Conservation (phyloP, 768 basidiomycete genomes). For the Mycena belliarum region DNA sequence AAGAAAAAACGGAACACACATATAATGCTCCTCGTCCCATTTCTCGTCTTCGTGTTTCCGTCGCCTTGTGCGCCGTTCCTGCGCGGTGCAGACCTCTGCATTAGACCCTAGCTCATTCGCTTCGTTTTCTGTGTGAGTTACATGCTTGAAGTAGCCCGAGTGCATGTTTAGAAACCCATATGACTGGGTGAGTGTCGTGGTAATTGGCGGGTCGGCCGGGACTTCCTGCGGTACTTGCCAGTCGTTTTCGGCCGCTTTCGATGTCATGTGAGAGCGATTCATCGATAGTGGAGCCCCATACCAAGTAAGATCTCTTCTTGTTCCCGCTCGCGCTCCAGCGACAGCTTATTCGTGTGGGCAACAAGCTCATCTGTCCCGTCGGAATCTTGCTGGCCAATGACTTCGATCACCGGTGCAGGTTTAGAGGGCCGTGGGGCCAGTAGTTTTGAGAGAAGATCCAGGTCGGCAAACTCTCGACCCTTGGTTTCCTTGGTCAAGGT, state of each 20-base stretch:
- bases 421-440: constrained; percentile 62
- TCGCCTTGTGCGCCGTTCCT: constrained; percentile 56
- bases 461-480: constrained; percentile 71
- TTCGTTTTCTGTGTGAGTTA: constrained; percentile 76
- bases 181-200: constrained; percentile 43
- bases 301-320: constrained; percentile 63
- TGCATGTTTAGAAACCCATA: constrained; percentile 82
- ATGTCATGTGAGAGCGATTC: constrained; percentile 57
- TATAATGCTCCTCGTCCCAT: constrained; percentile 84
- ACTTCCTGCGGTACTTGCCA: constrained; percentile 76
- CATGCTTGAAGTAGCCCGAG: constrained; percentile 74
- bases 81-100: constrained; percentile 54
- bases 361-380: constrained; percentile 44
- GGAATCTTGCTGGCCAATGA: constrained; percentile 41
- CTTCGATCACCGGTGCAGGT: constrained; percentile 53
- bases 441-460: constrained; percentile 78
- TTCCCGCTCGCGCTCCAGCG: constrained; percentile 37
- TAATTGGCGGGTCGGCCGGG: constrained; percentile 41
- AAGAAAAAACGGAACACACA: constrained; percentile 44
- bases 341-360: constrained; percentile 43
- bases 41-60: constrained; percentile 69
- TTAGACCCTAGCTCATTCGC: constrained; percentile 75
- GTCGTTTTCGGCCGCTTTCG: constrained; percentile 70
- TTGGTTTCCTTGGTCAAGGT: constrained; percentile 67
- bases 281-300: constrained; percentile 23